Percentiles rank a stretch among this genome's conserved stretches.
Evolutionary conservation across 306 rosid species (phyloP).

Genomic region (Trichosanthes truncata): DNA sequence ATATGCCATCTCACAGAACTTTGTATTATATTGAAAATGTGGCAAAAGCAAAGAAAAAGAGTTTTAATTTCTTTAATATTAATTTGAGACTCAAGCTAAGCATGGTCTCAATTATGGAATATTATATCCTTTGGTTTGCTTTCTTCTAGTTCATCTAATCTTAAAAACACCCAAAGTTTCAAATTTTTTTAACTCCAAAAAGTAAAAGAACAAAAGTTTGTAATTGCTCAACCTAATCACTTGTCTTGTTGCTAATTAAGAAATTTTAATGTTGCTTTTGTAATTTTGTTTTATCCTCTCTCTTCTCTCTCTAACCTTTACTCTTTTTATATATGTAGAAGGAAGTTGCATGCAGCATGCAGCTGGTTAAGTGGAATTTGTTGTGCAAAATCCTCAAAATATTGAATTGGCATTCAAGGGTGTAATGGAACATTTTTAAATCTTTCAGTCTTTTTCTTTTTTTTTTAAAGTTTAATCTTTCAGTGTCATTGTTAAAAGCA

Average conservation of each 20-base stretch:
- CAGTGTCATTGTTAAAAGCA: too few relatives aligned
- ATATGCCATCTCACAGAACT: constrained; percentile 12
- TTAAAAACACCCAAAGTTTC: neutral
- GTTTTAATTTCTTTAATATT: constrained; percentile 23
- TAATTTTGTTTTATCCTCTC: neutral
- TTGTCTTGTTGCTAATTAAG: neutral
- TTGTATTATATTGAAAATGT: constrained; percentile 29
- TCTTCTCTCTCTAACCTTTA: neutral
- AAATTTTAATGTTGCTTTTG: neutral
- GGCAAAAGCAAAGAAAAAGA: constrained; percentile 20
- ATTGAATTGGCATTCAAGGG: neutral
- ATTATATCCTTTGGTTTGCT: constrained; percentile 21
- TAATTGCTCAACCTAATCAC: constrained; percentile 1
- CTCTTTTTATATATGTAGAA: neutral
- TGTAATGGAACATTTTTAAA: neutral
- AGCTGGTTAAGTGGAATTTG: neutral
- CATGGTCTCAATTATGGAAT: constrained; percentile 24
- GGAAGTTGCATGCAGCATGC: neutral
- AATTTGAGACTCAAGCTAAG: constrained; percentile 12
- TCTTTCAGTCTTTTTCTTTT: neutral
- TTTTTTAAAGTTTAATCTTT: too few relatives aligned
- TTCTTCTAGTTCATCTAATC: neutral
- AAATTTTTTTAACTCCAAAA: neutral
- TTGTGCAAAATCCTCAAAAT: neutral
- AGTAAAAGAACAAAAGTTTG: neutral